Evolutionary conservation across 257 asterid genomes (phyloP), one percentile per base, ranked within the genome.

Genomic region (Jacaranda copaia): DNA sequence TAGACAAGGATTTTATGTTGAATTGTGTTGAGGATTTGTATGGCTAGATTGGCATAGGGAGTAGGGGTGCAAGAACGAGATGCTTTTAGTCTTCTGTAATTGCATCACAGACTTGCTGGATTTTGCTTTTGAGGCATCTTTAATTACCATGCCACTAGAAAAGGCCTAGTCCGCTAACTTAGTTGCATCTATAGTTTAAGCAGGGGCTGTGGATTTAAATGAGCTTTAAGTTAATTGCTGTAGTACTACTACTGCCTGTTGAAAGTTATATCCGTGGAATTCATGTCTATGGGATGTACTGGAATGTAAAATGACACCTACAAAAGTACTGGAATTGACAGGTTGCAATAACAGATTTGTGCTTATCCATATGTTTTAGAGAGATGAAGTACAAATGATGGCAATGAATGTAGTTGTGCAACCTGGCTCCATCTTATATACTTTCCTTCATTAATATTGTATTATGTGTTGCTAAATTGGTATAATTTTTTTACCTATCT

Each of bases 101-200:
- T 25, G 32, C 32, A 25, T 25, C 32, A 25, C 32, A 25, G 32
- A 25, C 32, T 53, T 40, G 25, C 74, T 55, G 13, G 39, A 68
- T 63, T 46, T 48, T 38, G 49, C 55, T 67, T 73, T 46, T 74
- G 70, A 20, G 61, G 53, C 66, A 72, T 63, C 70, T 57, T 73
- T 12, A 58, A 16, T 36, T 19, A 48, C 53, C 69, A 56, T 38
- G 68, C 63, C 60, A 62, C 38, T 68, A 73, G 70, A 46, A 56
- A 35, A 63, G 3, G 66, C 60, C 9, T 45, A 16, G 57, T 39
- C 60, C 67, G 49, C 71, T 73, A 48, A 19, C 63, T 48, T 53
- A 8, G 51, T 43, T 53, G 60, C 56, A 20, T 63, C 77, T 61
- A 60, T 53, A 59, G 15, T 53, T 69, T 68, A 74, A n/a, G 70